Conservation (phyloP, 768 basidiomycete species). For the Hortiboletus flavorubellus region DNA sequence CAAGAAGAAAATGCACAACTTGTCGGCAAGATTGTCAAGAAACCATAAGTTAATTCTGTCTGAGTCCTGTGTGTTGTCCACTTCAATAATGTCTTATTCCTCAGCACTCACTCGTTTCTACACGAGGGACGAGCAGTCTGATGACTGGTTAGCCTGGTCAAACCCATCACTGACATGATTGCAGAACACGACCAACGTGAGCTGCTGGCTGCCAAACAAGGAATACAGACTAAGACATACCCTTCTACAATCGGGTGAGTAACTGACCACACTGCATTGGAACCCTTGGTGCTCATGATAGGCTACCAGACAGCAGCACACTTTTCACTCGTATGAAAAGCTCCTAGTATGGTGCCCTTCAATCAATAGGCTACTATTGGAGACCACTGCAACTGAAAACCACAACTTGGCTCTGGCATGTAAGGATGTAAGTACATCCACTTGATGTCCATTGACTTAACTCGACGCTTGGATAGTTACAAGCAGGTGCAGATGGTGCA, state of each 20-base stretch:
- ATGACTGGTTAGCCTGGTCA: neutral
- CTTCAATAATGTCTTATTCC: neutral
- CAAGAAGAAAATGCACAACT: too few relatives aligned
- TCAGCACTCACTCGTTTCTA: neutral
- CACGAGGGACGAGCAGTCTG: constrained; percentile 1
- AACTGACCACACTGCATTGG: too few relatives aligned
- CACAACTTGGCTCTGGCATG: too few relatives aligned
- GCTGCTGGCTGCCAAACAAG: neutral
- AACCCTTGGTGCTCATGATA: too few relatives aligned
- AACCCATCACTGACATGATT: neutral
- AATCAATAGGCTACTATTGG: neutral
- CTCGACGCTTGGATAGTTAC: neutral
- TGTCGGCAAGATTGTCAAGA: too few relatives aligned
- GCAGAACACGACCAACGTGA: neutral
- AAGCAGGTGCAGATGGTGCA: constrained; percentile 7
- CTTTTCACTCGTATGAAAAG: neutral
- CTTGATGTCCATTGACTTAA: too few relatives aligned
- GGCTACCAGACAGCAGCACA: neutral
- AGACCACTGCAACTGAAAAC: too few relatives aligned
- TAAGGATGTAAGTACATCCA: too few relatives aligned
- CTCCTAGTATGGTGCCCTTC: neutral
- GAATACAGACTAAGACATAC: neutral
- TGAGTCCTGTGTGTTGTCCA: too few relatives aligned
- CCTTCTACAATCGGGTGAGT: too few relatives aligned
- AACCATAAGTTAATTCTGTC: too few relatives aligned